Evolutionary conservation across 495 filamentous ascomycete genomes (phyloP).

Genomic region (Cercophora samala): DNA sequence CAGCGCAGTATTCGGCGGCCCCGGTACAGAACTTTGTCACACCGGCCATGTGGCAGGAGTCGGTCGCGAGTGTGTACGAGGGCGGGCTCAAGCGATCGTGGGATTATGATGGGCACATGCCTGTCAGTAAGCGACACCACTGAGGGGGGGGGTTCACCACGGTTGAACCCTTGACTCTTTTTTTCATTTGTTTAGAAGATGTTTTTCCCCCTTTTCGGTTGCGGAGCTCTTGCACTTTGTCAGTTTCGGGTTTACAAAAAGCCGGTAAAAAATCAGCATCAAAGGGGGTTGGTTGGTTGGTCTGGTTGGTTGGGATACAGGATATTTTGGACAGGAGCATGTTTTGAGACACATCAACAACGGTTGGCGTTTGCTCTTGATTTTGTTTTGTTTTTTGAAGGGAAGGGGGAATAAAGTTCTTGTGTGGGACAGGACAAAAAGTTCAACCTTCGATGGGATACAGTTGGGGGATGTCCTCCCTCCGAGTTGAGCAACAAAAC

Average conservation of each 20-base stretch:
- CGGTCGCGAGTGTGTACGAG: slow-evolving; percentile 85
- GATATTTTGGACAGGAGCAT: neutral
- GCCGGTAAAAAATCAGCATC: neutral
- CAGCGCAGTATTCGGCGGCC: slow-evolving; percentile 49
- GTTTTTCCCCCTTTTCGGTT: neutral
- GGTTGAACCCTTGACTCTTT: neutral
- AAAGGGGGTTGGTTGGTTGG: too few relatives aligned
- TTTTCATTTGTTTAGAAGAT: neutral
- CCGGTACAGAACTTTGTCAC: slow-evolving; percentile 69
- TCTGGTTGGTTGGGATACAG: neutral
- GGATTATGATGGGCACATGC: slow-evolving; percentile 50
- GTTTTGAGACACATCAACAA: neutral
- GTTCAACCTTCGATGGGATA: neutral
- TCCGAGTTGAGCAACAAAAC: neutral
- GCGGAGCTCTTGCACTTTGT: neutral
- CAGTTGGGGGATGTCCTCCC: neutral
- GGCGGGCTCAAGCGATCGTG: slow-evolving; percentile 73
- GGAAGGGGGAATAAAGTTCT: neutral
- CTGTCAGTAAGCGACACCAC: slow-evolving; percentile 26
- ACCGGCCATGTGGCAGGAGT: slow-evolving; percentile 94
- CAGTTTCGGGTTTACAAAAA: neutral
- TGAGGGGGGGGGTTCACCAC: neutral
- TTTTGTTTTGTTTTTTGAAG: neutral
- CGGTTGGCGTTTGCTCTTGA: neutral
- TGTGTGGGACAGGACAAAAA: neutral